A percentile compares a stretch with the other conserved stretches of the same genome.
Conservation (phyloP, 148 eudicot species). For the Diospyros lotus region DNA sequence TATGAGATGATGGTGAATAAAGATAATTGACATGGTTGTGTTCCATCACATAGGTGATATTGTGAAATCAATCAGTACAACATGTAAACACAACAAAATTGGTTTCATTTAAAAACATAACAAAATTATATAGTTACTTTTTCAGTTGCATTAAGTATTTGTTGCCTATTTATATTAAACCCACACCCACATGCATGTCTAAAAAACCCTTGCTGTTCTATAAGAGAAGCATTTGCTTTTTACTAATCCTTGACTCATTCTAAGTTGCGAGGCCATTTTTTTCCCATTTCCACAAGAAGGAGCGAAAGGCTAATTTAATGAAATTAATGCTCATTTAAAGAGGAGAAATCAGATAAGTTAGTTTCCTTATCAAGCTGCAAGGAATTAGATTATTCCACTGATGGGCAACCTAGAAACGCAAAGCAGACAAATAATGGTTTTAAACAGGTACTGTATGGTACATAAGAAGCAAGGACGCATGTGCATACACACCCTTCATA, state of each 20-base stretch:
- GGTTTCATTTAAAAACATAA: too few relatives aligned
- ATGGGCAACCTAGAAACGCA: background rate
- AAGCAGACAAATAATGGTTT: background rate
- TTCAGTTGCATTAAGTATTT: background rate
- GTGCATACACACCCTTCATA: background rate
- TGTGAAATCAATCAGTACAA: too few relatives aligned
- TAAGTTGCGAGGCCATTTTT: background rate
- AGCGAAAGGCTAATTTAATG: background rate
- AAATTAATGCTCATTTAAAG: background rate
- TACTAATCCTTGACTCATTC: too few relatives aligned
- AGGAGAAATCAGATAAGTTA: background rate
- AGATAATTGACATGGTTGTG: too few relatives aligned
- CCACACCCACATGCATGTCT: background rate
- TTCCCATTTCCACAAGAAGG: background rate
- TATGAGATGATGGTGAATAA: too few relatives aligned
- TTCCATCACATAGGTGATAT: too few relatives aligned
- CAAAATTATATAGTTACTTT: background rate
- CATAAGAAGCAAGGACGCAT: background rate
- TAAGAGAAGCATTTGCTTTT: background rate
- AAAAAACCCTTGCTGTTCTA: background rate
- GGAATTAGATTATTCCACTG: background rate
- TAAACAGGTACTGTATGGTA: background rate
- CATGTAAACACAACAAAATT: background rate
- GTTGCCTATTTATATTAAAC: too few relatives aligned
- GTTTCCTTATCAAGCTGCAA: background rate